A percentile compares a stretch with the other conserved stretches of the same genome.
Evolutionary conservation across 2,329 filamentous ascomycete species (phyloP).

Genomic region (Alternaria dauci): DNA sequence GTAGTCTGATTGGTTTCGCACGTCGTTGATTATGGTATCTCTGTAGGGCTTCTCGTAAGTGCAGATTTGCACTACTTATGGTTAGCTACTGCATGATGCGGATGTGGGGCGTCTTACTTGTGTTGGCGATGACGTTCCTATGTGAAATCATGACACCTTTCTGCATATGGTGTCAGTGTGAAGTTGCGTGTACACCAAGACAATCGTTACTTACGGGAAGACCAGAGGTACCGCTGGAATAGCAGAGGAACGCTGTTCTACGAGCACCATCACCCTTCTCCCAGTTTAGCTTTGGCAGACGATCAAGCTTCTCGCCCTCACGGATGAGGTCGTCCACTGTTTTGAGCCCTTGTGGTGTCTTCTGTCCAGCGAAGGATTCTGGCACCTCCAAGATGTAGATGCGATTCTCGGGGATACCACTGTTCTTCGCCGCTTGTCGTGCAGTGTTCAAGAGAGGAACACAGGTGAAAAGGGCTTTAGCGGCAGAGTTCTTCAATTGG

Average conservation of each 20-base stretch:
- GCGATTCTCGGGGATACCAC: constrained; percentile 68
- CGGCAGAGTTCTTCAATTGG: constrained; percentile 73
- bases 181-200: neutral
- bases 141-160: constrained; percentile 89
- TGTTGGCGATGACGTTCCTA: constrained; percentile 79
- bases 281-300: constrained; percentile 67
- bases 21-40: constrained; percentile 48
- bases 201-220: constrained; percentile 66
- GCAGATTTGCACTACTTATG: constrained; percentile 63
- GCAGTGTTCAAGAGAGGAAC: constrained; percentile 70
- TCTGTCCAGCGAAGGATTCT: constrained; percentile 59
- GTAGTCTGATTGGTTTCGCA: constrained; percentile 53
- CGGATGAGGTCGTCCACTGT: constrained; percentile 72
- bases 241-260: constrained; percentile 79
- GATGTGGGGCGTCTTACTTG: constrained; percentile 40
- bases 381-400: constrained; percentile 76
- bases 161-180: constrained; percentile 49
- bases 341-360: constrained; percentile 62
- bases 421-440: constrained; percentile 69
- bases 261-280: constrained; percentile 69
- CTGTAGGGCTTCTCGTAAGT: constrained; percentile 59
- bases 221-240: constrained; percentile 81
- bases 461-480: constrained; percentile 77
- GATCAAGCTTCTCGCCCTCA: constrained; percentile 64
- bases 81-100: constrained; percentile 6